Percentiles rank a stretch among this genome's conserved stretches.
phyloP scores from a whole-genome alignment of 169 alveolate genomes.

The Cryptosporidium parvum region DNA sequence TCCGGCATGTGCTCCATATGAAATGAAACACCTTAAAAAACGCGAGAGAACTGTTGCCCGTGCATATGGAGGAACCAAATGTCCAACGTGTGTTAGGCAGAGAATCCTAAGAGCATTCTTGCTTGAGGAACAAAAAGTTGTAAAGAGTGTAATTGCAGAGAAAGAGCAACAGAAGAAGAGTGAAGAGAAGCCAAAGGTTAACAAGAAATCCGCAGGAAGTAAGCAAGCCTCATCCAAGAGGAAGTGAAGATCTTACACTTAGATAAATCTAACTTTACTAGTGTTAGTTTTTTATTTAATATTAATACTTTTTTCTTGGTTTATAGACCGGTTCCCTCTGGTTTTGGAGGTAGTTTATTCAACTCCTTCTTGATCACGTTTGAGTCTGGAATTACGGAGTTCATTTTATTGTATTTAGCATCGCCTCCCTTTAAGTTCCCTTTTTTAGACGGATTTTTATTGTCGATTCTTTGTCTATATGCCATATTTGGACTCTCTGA shows the following conservation, averaged over 20 bases:
- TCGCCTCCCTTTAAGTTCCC: neutral
- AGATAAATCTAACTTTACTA: conserved; percentile 20
- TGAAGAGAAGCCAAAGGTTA: conserved; percentile 80
- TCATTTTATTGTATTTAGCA: neutral
- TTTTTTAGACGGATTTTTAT: no score
- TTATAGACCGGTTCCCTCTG: neutral
- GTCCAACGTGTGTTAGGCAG: conserved; percentile 82
- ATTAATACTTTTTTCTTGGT: neutral
- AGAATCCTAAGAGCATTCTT: conserved; percentile 92
- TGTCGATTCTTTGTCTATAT: neutral
- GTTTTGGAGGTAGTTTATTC: conserved; percentile 45
- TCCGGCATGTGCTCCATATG: conserved; percentile 84
- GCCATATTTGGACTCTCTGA: conserved; percentile 28
- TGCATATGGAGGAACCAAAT: conserved; percentile 83
- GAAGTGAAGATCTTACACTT: conserved; percentile 20
- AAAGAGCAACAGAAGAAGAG: conserved; percentile 83
- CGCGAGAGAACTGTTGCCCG: conserved; percentile 85
- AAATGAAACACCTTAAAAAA: conserved; percentile 74
- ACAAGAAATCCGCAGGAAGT: conserved; percentile 75
- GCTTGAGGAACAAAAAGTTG: conserved; percentile 91
- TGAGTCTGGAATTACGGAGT: conserved; percentile 36
- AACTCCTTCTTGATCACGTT: conserved; percentile 7
- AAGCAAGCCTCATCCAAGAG: conserved; percentile 41
- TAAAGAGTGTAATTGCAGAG: conserved; percentile 85
- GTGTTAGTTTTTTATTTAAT: conserved; percentile 3